Conservation (phyloP, 2,329 filamentous ascomycete genomes). For the Colletotrichum viniferum region DNA sequence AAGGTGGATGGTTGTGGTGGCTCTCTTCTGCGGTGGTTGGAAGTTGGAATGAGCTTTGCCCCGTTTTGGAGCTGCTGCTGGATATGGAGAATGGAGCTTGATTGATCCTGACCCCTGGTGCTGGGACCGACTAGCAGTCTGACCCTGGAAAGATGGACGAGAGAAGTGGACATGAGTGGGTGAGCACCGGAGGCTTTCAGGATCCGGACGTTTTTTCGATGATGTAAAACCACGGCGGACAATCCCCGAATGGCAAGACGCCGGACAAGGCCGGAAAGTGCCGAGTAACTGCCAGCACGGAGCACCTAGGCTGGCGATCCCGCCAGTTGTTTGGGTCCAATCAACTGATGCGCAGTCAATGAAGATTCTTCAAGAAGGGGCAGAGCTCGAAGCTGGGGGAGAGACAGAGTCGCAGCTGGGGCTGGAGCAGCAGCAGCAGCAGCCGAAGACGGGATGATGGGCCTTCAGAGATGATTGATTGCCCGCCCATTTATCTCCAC, state of each 20-base stretch:
- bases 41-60: background rate
- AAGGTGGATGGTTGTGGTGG: background rate
- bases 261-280: conserved; percentile 12
- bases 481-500: background rate
- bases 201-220: background rate
- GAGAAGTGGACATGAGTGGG: background rate
- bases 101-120: background rate
- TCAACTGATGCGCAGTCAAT: background rate
- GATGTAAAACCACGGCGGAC: conserved; percentile 1
- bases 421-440: no score
- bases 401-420: no score
- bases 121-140: background rate
- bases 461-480: no score
- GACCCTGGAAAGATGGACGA: background rate
- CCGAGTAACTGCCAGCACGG: conserved; percentile 11
- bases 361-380: no score
- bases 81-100: background rate
- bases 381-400: no score
- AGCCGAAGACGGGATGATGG: background rate
- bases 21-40: background rate
- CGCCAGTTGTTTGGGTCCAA: background rate
- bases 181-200: conserved; percentile 1
- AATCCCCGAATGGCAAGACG: background rate
- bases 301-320: background rate
- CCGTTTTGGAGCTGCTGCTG: background rate